Conservation (phyloP, 305 asterid genomes). For the Fraxinus albicans region DNA sequence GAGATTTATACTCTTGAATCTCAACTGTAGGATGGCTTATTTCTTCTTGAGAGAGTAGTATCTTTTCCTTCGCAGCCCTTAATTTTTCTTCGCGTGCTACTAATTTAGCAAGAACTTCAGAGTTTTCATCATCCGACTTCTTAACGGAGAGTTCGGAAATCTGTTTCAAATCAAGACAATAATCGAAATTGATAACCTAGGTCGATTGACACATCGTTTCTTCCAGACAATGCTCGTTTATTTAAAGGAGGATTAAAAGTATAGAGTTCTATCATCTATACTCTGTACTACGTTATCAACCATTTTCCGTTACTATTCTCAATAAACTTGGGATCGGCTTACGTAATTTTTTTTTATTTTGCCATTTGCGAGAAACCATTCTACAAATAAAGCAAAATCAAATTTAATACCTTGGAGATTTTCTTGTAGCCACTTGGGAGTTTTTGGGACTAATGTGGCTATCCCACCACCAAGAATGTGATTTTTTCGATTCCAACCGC, state of each 20-base stretch:
- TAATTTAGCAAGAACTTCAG: conserved; percentile 33
- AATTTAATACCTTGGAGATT: too few relatives aligned
- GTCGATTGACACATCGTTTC: too few relatives aligned
- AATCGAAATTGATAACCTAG: neutral
- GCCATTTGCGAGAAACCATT: too few relatives aligned
- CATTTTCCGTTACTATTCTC: too few relatives aligned
- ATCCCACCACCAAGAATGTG: too few relatives aligned
- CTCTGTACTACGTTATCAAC: neutral
- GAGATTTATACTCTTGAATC: conserved; percentile 46
- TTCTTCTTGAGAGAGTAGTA: conserved; percentile 7
- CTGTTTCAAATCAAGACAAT: conserved; percentile 19
- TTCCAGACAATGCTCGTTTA: too few relatives aligned
- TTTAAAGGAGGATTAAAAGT: too few relatives aligned
- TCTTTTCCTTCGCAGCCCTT: conserved; percentile 41
- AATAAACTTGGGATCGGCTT: neutral
- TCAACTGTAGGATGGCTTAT: conserved; percentile 15
- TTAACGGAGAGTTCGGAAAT: conserved; percentile 21
- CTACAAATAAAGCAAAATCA: too few relatives aligned
- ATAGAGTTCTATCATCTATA: neutral
- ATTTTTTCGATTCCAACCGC: conserved; percentile 51
- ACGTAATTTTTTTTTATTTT: too few relatives aligned
- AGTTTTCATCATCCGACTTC: conserved; percentile 25
- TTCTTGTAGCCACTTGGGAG: too few relatives aligned
- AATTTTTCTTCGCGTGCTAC: conserved; percentile 61
- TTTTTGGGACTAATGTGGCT: too few relatives aligned